Evolutionary conservation across 2,329 filamentous ascomycete species (phyloP), one percentile per base, ranked within the genome.

Genomic region (Zymoseptoria ardabiliae): DNA sequence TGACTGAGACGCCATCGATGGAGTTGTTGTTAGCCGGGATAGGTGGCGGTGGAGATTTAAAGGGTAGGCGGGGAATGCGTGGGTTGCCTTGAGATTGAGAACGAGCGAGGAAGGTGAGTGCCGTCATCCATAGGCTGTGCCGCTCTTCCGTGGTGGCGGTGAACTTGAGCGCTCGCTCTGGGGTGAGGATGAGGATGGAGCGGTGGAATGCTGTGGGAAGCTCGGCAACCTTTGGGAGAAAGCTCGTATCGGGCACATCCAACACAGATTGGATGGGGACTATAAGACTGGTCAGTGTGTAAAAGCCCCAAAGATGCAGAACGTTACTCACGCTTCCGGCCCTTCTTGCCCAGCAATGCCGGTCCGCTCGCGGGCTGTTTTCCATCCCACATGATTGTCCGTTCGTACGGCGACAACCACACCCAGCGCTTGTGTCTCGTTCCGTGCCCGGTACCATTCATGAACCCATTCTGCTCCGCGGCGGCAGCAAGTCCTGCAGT

Each of bases 351-450:
- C 80, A 97, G 82, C 74, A 99, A 76, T 30, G 92, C 93, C 68
- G 85, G 88, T 30, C 92, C 91, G 67, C 87, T 91, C 9, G 87
- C 90, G 17, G 94, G 94, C 75, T 99, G 94, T 79, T 96, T 97
- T 80, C 89, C 96, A 75, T 93, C 97, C 94, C 94, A 99, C 74
- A 99, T 90, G 61, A 99, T 93, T 11, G 93, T 88, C 63, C 92
- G 83, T 75, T 99, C 94, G 71, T 99, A 97, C 2, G 94, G 94
- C 19, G 93, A 94, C 63, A 99, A 83, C 94, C 94, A 99, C 1
- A 99, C 94, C 94, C 94, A 99, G 73, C 94, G 84, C 77, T 92
- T 97, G 73, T 99, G 94, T 28, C 94, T 78, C 4, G 82, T 88
- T 65, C 85, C 85, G 67, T 82, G 85, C 64, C 79, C 82, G 20